Base-by-base conservation (phyloP, 306 rosid species). In the Gillenia trifoliata region DNA sequence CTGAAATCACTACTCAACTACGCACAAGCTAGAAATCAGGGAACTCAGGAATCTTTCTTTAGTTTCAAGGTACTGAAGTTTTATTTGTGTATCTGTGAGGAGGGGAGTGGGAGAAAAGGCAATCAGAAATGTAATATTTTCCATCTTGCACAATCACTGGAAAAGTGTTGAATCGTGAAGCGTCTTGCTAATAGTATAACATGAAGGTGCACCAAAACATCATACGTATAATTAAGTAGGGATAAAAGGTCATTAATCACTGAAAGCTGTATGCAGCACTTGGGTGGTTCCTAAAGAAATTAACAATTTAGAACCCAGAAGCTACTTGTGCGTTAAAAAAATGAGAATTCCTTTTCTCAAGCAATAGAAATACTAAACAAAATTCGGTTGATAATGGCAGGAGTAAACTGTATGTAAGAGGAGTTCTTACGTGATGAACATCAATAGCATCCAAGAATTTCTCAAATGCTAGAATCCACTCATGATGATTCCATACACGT, bases 371-470 rank as follows among this genome's bases (percentile, higher is more conserved):
- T 20, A 31, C 17, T 15, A 33, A 52, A 11, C 29, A 52, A 45
- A 19, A n/a, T 13, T 52, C 31, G 1, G 31, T 16, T 71, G 50
- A 70, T 17, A 31, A 22, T n/a, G 31, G 65, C 33, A 71, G 8
- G 36, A 33, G 45, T 34, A 8, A 34, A 71, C 50, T 13, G 52
- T 50, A 36, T 13, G 23, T 20, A 55, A 75, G 70, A 31, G 73
- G 66, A 70, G 74, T 76, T 68, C 88, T 86, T 85, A 94, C 99
- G 76, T 88, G 97, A 84, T 94, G 99, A 73, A 94, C 99, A 77
- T 94, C 96, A 20, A 94, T 94, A 71, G 97, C 93, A 92, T 94
- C 99, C 90, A 94, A 86, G 86, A 94, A 94, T 83, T 94, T 94
- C 75, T 94, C 99, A 83, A 94, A 94, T 68, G 95, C 92, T 83